Base-by-base conservation (phyloP, 257 asterid species). In the Penstemon davidsonii region DNA sequence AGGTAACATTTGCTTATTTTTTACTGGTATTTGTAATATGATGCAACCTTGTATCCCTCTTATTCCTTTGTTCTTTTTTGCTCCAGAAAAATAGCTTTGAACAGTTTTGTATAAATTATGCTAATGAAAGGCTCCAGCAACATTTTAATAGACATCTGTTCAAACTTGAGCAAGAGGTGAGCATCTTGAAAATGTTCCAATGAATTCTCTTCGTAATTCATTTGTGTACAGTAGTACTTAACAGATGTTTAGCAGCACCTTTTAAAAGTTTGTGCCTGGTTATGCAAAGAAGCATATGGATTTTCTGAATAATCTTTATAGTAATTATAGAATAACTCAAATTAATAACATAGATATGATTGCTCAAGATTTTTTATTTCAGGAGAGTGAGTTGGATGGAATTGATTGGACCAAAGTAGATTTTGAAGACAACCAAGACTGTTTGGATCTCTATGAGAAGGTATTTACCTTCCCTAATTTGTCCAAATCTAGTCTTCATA, bases 111-210 rank as follows among this genome's bases (percentile, higher is more conserved):
- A 87, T 94, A 81, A 94, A 94, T 80, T 94, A 91, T 81, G 96
- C 95, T 51, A 89, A 88, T 81, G 99, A 91, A 83, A 84, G 98
- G 80, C 96, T 94, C 66, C 98, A 89, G 72, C 99, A 94, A 79
- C 99, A 91, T 85, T 85, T 87, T 69, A 88, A 79, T 72, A 85
- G 95, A 45, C 96, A 91, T 80, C 91, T 94, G 64, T 83, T 94
- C 75, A 94, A 87, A 73, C 96, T 84, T 65, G 87, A 84, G 78
- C 99, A 94, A 81, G 96, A 94, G 95, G 99, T 88, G 62, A 78
- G 77, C 66, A 57, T 81, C 74, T 75, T 62, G 19, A 41, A 59
- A 45, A 49, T 62, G 69, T 75, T 58, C 59, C 65, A 68, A 1
- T 49, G 50, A 42, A 12, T 52, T 64, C 36, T 47, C 53, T 64